phyloP scores from a whole-genome alignment of 2,329 filamentous ascomycete genomes.

The Orbilia blumenaviensis region DNA sequence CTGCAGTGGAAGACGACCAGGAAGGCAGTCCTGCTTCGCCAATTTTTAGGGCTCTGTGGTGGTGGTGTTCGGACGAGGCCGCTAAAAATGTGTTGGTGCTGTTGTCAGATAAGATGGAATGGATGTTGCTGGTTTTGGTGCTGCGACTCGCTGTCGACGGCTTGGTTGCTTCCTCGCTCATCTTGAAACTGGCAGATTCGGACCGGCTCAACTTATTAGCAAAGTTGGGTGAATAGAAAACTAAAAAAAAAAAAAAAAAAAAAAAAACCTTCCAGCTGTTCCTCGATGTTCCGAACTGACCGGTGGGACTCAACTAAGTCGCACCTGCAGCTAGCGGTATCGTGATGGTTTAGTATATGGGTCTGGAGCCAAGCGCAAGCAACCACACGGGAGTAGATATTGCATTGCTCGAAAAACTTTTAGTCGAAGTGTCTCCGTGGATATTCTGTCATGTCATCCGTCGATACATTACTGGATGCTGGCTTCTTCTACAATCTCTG shows the following conservation, averaged over 20 bases:
- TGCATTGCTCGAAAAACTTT: conserved; percentile 49
- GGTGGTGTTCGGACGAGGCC: conserved; percentile 18
- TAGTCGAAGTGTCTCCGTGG: conserved; percentile 32
- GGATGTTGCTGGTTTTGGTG: conserved; percentile 44
- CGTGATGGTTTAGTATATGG: conserved; percentile 49
- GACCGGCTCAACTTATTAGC: conserved; percentile 48
- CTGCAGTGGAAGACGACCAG: conserved; percentile 10
- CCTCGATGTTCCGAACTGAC: conserved; percentile 49
- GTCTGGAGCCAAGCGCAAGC: conserved; percentile 51
- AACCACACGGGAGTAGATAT: conserved; percentile 28
- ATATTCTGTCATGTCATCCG: conserved; percentile 53
- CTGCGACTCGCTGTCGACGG: conserved; percentile 41
- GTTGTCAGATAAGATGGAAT: conserved; percentile 47
- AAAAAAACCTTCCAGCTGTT: not conserved
- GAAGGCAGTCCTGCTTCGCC: conserved; percentile 17
- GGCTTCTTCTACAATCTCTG: conserved; percentile 41
- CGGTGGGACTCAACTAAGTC: conserved; percentile 37
- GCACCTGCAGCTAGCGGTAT: conserved; percentile 40
- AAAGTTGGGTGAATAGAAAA: conserved; percentile 32
- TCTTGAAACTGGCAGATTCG: conserved; percentile 35
- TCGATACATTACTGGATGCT: conserved; percentile 36
- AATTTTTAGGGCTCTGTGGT: conserved; percentile 32
- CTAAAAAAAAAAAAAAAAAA: conserved; percentile 5
- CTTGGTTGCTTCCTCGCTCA: conserved; percentile 51
- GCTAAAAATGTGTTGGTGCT: conserved; percentile 49